Evolutionary conservation across 2,329 filamentous ascomycete genomes (phyloP).

Genomic region (Bertia moriformis): DNA sequence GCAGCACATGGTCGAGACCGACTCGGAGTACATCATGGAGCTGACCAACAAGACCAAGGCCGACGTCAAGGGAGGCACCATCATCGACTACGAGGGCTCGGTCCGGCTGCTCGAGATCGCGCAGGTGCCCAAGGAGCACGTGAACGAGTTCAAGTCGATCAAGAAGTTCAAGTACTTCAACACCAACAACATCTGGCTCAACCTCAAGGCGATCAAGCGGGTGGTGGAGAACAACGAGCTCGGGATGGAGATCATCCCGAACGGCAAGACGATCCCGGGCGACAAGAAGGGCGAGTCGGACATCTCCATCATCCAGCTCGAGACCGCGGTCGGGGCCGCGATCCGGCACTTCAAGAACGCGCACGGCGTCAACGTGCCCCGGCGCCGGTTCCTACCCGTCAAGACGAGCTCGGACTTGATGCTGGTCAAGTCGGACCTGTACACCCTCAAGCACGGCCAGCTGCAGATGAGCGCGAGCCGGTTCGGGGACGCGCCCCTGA

Average conservation of each 20-base stretch:
- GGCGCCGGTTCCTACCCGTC: conserved; percentile 94
- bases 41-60: conserved; percentile 99
- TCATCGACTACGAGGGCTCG: conserved; percentile 96
- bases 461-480: conserved; percentile 91
- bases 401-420: conserved; percentile 99
- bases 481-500: conserved; percentile 90
- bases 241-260: conserved; percentile 98
- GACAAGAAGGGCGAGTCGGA: conserved; percentile 99
- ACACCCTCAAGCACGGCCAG: conserved; percentile 97
- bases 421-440: conserved; percentile 98
- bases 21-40: conserved; percentile 99
- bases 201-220: conserved; percentile 91
- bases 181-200: conserved; percentile 99
- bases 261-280: conserved; percentile 94
- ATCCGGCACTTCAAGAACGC: conserved; percentile 98
- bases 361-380: conserved; percentile 96
- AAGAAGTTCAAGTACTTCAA: conserved; percentile 99
- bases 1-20: conserved; percentile 97
- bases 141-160: conserved; percentile 99
- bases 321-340: conserved; percentile 94
- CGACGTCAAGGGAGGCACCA: conserved; percentile 99
- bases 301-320: conserved; percentile 91
- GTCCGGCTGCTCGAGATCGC: conserved; percentile 96
- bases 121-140: conserved; percentile 98
- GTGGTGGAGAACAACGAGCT: conserved; percentile 97